Conservation (phyloP, 2,329 filamentous ascomycete genomes). For the Curvularia sp. region DNA sequence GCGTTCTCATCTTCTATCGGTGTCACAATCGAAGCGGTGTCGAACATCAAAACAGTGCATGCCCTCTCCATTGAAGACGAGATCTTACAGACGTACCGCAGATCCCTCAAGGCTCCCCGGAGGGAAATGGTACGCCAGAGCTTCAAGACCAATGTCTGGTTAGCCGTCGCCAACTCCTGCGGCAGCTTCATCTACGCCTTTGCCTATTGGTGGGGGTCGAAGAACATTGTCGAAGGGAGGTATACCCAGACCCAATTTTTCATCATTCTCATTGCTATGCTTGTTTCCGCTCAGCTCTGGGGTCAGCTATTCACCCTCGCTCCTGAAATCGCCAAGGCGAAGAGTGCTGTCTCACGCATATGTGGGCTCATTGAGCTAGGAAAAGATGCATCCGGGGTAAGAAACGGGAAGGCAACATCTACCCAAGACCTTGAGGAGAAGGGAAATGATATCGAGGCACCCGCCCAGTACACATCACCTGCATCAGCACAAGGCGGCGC, state of each 20-base stretch:
- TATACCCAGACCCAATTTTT: constrained; percentile 75
- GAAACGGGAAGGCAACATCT: constrained; percentile 89
- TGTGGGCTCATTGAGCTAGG: constrained; percentile 64
- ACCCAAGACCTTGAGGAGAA: constrained; percentile 76
- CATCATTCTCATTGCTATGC: constrained; percentile 73
- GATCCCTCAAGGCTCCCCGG: constrained; percentile 56
- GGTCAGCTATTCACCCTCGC: constrained; percentile 78
- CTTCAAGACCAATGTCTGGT: constrained; percentile 64
- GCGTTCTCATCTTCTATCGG: constrained; percentile 61
- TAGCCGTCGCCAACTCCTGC: constrained; percentile 66
- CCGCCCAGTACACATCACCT: constrained; percentile 57
- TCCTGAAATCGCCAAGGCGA: constrained; percentile 74
- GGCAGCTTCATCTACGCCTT: constrained; percentile 76
- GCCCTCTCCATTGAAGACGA: constrained; percentile 61
- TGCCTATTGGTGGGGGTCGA: constrained; percentile 81
- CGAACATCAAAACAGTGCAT: constrained; percentile 61
- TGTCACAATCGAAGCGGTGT: constrained; percentile 61
- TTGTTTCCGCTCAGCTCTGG: constrained; percentile 76
- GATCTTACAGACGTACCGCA: constrained; percentile 55
- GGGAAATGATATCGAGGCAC: constrained; percentile 46
- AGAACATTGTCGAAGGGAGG: constrained; percentile 70
- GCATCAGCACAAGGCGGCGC: constrained; percentile 68
- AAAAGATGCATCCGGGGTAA: constrained; percentile 19
- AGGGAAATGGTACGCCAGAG: constrained; percentile 60
- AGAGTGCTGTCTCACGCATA: constrained; percentile 75